Conservation (phyloP, 768 basidiomycete species). For the Kwoniella sp. region DNA sequence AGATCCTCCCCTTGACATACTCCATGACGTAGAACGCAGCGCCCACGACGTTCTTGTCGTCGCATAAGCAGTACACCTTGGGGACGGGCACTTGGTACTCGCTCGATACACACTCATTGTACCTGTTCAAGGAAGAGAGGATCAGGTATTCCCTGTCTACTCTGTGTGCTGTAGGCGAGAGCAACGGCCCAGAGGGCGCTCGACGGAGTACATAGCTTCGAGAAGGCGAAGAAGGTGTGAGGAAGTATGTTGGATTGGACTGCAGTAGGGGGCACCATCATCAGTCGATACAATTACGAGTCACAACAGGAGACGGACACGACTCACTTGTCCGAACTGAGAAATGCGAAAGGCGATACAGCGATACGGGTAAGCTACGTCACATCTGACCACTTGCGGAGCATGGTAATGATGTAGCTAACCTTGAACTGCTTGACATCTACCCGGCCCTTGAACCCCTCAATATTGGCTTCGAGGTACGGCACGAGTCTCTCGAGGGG, state of each 20-base stretch:
- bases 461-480: constrained; percentile 65
- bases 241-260: constrained; percentile 96
- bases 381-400: no score
- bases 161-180: constrained; percentile 91
- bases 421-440: constrained; percentile 91
- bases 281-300: background rate
- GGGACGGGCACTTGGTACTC: constrained; percentile 73
- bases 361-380: background rate
- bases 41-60: constrained; percentile 74
- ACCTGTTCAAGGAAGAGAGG: constrained; percentile 71
- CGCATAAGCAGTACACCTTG: constrained; percentile 77
- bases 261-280: constrained; percentile 50
- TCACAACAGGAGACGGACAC: background rate
- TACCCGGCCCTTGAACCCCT: constrained; percentile 67
- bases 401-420: no score
- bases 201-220: constrained; percentile 81
- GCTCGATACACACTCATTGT: constrained; percentile 64
- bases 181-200: constrained; percentile 82
- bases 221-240: constrained; percentile 71
- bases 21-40: constrained; percentile 97
- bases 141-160: constrained; percentile 90
- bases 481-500: constrained; percentile 44
- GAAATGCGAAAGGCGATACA: background rate
- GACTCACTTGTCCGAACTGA: constrained; percentile 82
- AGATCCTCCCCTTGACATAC: constrained; percentile 89